Evolutionary conservation across 1,284 basidiomycete species (phyloP).

Genomic region (Trichosporon ovoides): DNA sequence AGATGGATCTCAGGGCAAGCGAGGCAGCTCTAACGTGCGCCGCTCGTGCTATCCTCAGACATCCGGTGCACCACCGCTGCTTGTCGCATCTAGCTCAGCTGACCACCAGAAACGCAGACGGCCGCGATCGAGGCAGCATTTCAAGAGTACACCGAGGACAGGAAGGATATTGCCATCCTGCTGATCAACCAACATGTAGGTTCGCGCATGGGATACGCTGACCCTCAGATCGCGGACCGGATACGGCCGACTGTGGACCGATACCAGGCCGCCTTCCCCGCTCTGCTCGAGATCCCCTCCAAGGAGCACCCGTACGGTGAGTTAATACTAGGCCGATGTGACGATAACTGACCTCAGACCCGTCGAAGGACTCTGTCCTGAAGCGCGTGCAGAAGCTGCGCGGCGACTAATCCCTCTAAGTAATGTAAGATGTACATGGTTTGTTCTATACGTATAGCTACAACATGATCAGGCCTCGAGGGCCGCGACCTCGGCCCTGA

Average conservation of each 20-base stretch:
- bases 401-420: constrained; percentile 58
- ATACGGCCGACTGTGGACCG: constrained; percentile 92
- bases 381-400: constrained; percentile 96
- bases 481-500: constrained; percentile 38
- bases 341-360: constrained; percentile 65
- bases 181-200: constrained; percentile 94
- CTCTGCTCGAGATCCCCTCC: constrained; percentile 87
- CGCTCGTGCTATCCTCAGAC: too few relatives aligned
- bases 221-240: constrained; percentile 79
- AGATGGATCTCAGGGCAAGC: too few relatives aligned
- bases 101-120: constrained; percentile 70
- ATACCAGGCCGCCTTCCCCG: constrained; percentile 94
- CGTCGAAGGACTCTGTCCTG: constrained; percentile 91
- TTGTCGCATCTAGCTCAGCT: too few relatives aligned
- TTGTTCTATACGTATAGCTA: constrained; percentile 12
- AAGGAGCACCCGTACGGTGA: constrained; percentile 73
- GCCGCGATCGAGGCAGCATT: constrained; percentile 83
- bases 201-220: constrained; percentile 7
- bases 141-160: constrained; percentile 76
- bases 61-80: too few relatives aligned
- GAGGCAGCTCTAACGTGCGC: too few relatives aligned
- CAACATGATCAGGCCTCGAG: constrained; percentile 24
- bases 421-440: constrained; percentile 26
- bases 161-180: constrained; percentile 88
- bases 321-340: too few relatives aligned